phyloP scores from a whole-genome alignment of 2,329 filamentous ascomycete genomes.

The Colletotrichum sp. region DNA sequence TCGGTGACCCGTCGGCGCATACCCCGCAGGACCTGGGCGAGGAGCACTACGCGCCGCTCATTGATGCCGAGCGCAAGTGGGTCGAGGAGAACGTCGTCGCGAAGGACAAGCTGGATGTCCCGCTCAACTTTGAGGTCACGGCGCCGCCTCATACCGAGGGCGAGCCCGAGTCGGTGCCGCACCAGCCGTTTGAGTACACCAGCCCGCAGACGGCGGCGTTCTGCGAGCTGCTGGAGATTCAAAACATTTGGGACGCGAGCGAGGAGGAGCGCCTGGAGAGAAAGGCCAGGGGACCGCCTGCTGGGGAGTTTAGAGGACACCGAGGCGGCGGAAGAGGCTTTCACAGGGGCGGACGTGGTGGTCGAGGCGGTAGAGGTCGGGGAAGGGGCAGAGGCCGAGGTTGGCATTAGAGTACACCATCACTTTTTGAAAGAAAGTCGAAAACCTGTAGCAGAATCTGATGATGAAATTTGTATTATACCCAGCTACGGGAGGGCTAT shows the following conservation, averaged over 20 bases:
- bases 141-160: slow-evolving; percentile 72
- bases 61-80: slow-evolving; percentile 78
- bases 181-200: slow-evolving; percentile 80
- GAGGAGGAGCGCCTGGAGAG: slow-evolving; percentile 71
- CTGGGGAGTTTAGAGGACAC: slow-evolving; percentile 34
- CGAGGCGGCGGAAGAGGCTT: slow-evolving; percentile 37
- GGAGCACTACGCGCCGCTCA: slow-evolving; percentile 68
- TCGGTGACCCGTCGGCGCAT: slow-evolving; percentile 64
- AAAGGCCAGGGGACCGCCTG: slow-evolving; percentile 61
- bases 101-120: slow-evolving; percentile 68
- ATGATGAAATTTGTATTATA: neutral
- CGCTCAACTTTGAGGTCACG: slow-evolving; percentile 78
- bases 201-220: slow-evolving; percentile 87
- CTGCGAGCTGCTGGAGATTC: slow-evolving; percentile 78
- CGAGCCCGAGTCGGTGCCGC: slow-evolving; percentile 59
- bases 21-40: slow-evolving; percentile 70
- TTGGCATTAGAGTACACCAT: neutral
- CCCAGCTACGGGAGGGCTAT: neutral
- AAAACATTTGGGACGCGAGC: slow-evolving; percentile 77
- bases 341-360: slow-evolving; percentile 37
- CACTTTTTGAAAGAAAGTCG: neutral
- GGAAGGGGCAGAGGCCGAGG: slow-evolving; percentile 35
- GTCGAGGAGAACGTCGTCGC: slow-evolving; percentile 76
- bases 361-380: slow-evolving; percentile 40
- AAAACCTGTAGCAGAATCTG: neutral